These are phyloP conservation scores for Ophiostoma sp. DNA, from an alignment of 2,329 filamentous ascomycete species.

Conservation along the genomic window DNA sequence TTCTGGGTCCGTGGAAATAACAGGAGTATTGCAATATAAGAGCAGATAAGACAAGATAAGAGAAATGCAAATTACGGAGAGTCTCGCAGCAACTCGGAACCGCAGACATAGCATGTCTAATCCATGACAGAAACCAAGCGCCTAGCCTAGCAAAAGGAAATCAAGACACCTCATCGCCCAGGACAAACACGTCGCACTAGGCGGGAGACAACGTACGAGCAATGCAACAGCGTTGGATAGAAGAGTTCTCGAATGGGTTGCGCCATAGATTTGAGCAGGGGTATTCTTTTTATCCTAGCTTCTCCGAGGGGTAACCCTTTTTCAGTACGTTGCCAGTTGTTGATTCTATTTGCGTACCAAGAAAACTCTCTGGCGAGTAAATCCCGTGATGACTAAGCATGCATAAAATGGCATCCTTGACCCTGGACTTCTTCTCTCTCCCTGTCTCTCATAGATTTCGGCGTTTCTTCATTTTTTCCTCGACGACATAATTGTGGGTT, in stretches of 20 bases:
- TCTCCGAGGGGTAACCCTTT: not conserved
- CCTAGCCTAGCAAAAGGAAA: not conserved
- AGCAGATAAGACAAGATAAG: no score
- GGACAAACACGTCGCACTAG: not conserved
- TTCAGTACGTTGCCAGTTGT: no score
- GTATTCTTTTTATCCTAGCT: not conserved
- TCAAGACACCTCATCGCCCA: not conserved
- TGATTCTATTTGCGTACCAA: no score
- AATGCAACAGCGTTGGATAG: slow-evolving; percentile 5
- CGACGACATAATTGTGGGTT: not conserved
- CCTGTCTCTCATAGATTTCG: no score
- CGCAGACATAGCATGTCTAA: no score
- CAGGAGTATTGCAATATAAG: no score
- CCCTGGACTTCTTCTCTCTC: not conserved
- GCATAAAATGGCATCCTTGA: no score
- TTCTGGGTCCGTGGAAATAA: no score
- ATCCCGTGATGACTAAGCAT: no score
- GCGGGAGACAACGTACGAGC: not conserved
- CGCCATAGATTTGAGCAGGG: not conserved
- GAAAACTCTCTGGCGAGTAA: no score
- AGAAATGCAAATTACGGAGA: not conserved
- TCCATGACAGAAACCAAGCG: not conserved
- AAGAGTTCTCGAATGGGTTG: slow-evolving; percentile 3
- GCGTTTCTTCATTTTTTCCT: no score
- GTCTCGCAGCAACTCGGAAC: not conserved